Evolutionary conservation across 192 early-diverging fungal genomes (phyloP).

Genomic region (Rhizophagus sp.): DNA sequence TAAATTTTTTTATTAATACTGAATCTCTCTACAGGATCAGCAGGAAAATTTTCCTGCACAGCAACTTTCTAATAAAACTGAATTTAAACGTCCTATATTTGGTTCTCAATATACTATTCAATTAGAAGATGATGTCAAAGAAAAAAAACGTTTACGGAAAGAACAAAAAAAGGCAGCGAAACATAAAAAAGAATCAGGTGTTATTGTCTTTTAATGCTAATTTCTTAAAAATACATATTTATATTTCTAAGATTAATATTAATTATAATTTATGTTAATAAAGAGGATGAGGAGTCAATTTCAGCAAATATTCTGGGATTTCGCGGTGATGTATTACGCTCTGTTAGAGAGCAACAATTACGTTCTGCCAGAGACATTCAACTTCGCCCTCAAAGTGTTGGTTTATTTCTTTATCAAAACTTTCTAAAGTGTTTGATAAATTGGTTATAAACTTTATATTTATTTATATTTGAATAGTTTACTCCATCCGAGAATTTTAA

Average conservation of each 20-base stretch:
- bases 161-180: conserved; percentile 61
- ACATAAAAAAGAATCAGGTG: neutral
- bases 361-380: conserved; percentile 39
- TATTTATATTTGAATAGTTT: conserved; percentile 31
- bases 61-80: neutral
- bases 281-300: conserved; percentile 52
- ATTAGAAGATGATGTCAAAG: conserved; percentile 60
- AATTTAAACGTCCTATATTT: conserved; percentile 40
- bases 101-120: conserved; percentile 69
- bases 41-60: neutral
- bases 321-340: conserved; percentile 58
- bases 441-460: neutral
- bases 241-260: neutral
- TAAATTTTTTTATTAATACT: conserved; percentile 4
- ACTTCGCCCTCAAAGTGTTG: conserved; percentile 37
- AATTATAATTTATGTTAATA: neutral
- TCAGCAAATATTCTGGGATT: conserved; percentile 69
- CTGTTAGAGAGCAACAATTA: conserved; percentile 65
- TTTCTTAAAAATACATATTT: neutral
- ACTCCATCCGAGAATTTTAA: conserved; percentile 57
- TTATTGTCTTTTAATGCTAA: neutral
- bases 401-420: neutral
- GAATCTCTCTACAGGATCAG: conserved; percentile 23
- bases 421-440: neutral
- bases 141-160: conserved; percentile 62